These are phyloP conservation scores for Oryza meridionalis DNA, from an alignment of 176 grass and related monocot genomes.

Conservation along the genomic window DNA sequence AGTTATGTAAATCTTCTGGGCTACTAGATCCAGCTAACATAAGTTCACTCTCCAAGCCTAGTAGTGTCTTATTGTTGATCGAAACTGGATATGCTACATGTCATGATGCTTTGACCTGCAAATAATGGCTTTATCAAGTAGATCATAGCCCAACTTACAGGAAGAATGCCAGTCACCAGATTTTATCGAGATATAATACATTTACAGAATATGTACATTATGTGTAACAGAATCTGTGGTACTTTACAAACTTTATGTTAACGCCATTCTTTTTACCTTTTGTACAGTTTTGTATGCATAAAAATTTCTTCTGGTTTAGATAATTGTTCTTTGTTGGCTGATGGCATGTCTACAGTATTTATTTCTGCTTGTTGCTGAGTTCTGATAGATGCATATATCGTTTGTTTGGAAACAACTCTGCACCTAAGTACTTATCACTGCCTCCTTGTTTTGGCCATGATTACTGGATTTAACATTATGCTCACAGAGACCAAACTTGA, in stretches of 20 bases:
- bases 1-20: neutral
- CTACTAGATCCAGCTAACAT: neutral
- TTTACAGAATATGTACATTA: neutral
- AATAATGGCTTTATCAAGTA: constrained; percentile 26
- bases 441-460: neutral
- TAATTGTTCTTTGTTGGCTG: neutral
- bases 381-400: neutral
- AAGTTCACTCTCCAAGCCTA: neutral
- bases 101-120: constrained; percentile 18
- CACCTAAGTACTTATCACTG: neutral
- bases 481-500: neutral
- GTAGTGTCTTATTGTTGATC: constrained; percentile 23
- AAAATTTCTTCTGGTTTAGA: neutral
- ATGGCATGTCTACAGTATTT: neutral
- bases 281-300: neutral
- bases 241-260: neutral
- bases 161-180: neutral
- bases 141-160: neutral
- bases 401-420: constrained; percentile 21
- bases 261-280: neutral
- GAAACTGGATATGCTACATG: neutral
- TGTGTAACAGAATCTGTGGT: neutral
- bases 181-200: constrained; percentile 12
- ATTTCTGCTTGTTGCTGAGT: constrained; percentile 4
- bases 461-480: constrained; percentile 3